Base-by-base conservation (phyloP, 2,329 filamentous ascomycete genomes). In the Microdochium bolleyi region DNA sequence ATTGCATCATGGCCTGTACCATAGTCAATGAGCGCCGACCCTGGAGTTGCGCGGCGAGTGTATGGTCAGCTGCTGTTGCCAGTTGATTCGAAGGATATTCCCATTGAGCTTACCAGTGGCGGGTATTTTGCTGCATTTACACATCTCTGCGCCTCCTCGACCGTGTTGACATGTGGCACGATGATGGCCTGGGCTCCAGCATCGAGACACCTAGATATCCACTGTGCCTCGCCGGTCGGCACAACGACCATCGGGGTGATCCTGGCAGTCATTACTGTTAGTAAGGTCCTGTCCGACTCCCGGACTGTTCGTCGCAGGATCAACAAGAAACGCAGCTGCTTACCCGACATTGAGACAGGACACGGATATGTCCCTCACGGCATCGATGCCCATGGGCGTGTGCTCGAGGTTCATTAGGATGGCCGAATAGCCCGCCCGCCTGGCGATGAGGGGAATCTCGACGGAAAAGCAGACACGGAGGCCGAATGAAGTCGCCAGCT, bases 321-420 rank as follows among this genome's bases (percentile, higher is more conserved):
- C 14, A 21, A 7, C n/a, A 10, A 41, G 24, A 24, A 48, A 38
- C 27, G 13, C 38, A 24, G 37, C 25, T 16, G 22, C 53, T 44
- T 27, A 55, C 53, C 53, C 53, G 37, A 55, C 53, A 52, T 55
- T 55, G 11, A 55, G 48, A 27, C 51, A 52, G 1, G 53, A 55
- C 1, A 55, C 53, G 7, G 53, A 51, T 2, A 55, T 51, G 22
- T 55, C 53, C 16, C 52, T 55, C 53, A 55, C 52, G 34, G 46
- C 50, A 37, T 55, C 53, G 13, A 55, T 55, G 37, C 53, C 52
- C 53, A 55, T 55, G 30, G 53, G 50, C 53, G 52, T 55, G 32
- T 55, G 53, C 49, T 55, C 53, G 10, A 55, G 51, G 25, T 55
- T 55, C 53, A 55, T 55, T 19, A 55, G 19, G 14, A 55, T 19